These are phyloP conservation scores for Huiozyma naganishii DNA, from an alignment of 805 yeast species.

Conservation along the genomic window DNA sequence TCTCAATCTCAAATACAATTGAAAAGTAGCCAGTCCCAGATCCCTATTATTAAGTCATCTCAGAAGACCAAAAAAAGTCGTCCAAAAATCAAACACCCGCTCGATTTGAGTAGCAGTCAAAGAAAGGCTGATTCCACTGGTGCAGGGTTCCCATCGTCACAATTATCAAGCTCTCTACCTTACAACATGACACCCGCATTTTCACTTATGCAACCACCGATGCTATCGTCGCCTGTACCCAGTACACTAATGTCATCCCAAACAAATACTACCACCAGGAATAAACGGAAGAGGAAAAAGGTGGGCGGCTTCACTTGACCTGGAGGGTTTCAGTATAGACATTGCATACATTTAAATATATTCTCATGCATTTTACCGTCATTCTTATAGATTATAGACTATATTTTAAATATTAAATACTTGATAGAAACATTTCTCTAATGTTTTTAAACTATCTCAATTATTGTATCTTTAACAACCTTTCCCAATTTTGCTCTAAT, in stretches of 20 bases:
- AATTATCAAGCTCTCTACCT: conserved; percentile 13
- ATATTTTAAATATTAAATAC: background rate
- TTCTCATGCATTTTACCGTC: background rate
- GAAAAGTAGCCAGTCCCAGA: conserved; percentile 16
- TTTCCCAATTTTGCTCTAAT: background rate
- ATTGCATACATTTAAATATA: conserved; percentile 1
- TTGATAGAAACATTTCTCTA: background rate
- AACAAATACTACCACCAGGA: conserved; percentile 10
- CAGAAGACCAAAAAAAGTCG: conserved; percentile 8
- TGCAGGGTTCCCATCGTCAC: conserved; percentile 1
- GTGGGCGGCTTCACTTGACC: conserved; percentile 39
- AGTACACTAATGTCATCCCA: conserved; percentile 11
- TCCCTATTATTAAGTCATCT: conserved; percentile 24
- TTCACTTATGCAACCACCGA: conserved; percentile 17
- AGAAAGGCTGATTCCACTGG: background rate
- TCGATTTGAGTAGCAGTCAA: conserved; percentile 2
- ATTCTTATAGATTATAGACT: background rate
- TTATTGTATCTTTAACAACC: background rate
- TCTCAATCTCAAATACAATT: conserved; percentile 12
- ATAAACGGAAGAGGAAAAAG: conserved; percentile 36
- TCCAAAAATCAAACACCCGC: background rate
- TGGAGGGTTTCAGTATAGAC: background rate
- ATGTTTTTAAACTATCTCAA: background rate
- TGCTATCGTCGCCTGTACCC: conserved; percentile 3
- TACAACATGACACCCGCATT: conserved; percentile 26